Evolutionary conservation across 73 alveolate genomes (phyloP), one percentile per base, ranked within the genome.

Genomic region (Chromera velia): DNA sequence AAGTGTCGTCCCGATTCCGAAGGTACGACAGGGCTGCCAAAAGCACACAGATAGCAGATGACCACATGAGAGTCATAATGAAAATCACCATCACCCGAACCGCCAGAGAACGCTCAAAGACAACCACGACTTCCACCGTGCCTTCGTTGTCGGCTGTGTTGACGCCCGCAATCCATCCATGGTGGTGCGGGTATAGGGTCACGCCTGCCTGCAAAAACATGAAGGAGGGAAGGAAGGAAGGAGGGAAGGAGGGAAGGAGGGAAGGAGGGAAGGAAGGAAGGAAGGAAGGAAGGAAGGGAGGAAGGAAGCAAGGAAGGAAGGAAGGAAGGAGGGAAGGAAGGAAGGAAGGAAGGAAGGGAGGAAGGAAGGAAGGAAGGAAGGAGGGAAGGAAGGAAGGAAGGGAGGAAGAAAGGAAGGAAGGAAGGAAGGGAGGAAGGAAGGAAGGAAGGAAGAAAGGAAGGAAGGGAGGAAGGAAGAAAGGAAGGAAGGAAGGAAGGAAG

Each of bases 331-430:
- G 32, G 74, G 55, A 68, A 31, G 74, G 48, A 30, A 31, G 74
- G 19, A 31, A 28, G 74, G 74, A 68, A 68, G 74, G 55, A 68
- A 68, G 74, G 55, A 68, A 68, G 74, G 55, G 32, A 31, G 74
- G 55, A 65, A 65, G 73, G 40, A 65, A n/a, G 34, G 73, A 65
- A 68, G 74, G 55, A 68, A 68, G 74, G 74, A 68, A 68, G 74
- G 55, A 68, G 32, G 74, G 55, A 68, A 68, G 74, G 30, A 68
- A 68, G 74, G 74, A 68, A 68, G 74, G 55, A 68, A 68, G 74
- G 74, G 32, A 68, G 74, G 55, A 68, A 28, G 74, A 49, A 68
- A 68, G 74, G 74, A 68, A 68, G 74, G 74, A 68, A 68, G 74
- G 74, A 68, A 68, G 74, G 74, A 68, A 68, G 74, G 49, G 32